Conservation (phyloP, 1,284 basidiomycete genomes). For the Microbotryum saponariae region DNA sequence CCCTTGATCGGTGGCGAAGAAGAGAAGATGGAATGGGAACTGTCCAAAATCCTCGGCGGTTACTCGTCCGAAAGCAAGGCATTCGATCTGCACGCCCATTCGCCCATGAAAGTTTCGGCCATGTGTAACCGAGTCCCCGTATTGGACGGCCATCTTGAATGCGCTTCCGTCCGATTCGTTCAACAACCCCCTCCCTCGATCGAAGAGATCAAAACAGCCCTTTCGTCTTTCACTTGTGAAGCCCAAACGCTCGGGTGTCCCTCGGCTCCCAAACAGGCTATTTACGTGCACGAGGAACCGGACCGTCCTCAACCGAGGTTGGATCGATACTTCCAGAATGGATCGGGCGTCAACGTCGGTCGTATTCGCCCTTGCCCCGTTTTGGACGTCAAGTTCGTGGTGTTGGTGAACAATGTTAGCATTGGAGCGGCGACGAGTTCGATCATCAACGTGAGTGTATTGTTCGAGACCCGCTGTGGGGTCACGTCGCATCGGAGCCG, state of each 20-base stretch:
- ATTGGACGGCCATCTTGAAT: slow-evolving; percentile 82
- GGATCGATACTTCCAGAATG: slow-evolving; percentile 83
- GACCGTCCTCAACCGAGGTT: slow-evolving; percentile 92
- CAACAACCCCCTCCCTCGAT: slow-evolving; percentile 71
- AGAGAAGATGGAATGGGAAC: slow-evolving; percentile 97
- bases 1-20: slow-evolving; percentile 85
- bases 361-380: slow-evolving; percentile 83
- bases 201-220: slow-evolving; percentile 77
- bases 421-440: slow-evolving; percentile 95
- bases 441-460: slow-evolving; percentile 69
- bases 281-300: slow-evolving; percentile 82
- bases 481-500: not conserved
- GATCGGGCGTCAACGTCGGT: slow-evolving; percentile 87
- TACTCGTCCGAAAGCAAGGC: slow-evolving; percentile 51
- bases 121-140: slow-evolving; percentile 88
- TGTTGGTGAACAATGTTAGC: slow-evolving; percentile 87
- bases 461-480: too few species aligned
- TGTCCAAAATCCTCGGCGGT: slow-evolving; percentile 89
- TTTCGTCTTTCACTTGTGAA: slow-evolving; percentile 66
- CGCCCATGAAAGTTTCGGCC: slow-evolving; percentile 79
- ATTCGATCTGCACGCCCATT: slow-evolving; percentile 77
- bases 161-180: slow-evolving; percentile 78
- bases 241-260: slow-evolving; percentile 75
- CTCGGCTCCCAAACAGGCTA: slow-evolving; percentile 75
- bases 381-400: slow-evolving; percentile 80